Evolutionary conservation across 768 basidiomycete species (phyloP).

Genomic region (Hemileccinum impolitum): DNA sequence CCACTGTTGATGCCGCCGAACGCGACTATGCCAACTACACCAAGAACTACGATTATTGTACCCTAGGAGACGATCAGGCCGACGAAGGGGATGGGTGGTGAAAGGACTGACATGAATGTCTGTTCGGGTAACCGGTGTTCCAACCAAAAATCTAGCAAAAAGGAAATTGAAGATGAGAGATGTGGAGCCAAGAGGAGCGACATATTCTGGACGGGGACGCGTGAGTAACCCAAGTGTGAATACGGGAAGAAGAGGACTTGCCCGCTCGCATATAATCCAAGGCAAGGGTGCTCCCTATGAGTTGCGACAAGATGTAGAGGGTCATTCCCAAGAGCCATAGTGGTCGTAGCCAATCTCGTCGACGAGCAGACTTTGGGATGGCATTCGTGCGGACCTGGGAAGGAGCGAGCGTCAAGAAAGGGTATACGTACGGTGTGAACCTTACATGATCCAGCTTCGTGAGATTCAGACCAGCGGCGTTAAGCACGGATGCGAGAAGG

Average conservation of each 20-base stretch:
- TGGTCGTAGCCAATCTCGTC: conserved; percentile 77
- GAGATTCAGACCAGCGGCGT: conserved; percentile 90
- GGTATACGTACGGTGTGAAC: not conserved
- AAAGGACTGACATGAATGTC: conserved; percentile 68
- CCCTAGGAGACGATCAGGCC: conserved; percentile 44
- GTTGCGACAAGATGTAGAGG: conserved; percentile 88
- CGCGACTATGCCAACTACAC: conserved; percentile 84
- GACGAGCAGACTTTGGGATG: conserved; percentile 72
- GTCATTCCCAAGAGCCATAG: conserved; percentile 91
- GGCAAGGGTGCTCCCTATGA: conserved; percentile 84
- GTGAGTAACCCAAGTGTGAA: conserved; percentile 1
- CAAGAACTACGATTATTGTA: conserved; percentile 76
- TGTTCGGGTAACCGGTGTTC: conserved; percentile 76
- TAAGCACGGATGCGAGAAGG: conserved; percentile 77
- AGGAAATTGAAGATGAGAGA: conserved; percentile 96
- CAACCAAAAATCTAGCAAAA: conserved; percentile 86
- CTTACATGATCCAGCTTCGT: conserved; percentile 88
- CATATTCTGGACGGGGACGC: conserved; percentile 63
- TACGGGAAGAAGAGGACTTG: conserved; percentile 23
- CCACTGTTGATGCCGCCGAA: conserved; percentile 85
- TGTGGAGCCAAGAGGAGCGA: conserved; percentile 91
- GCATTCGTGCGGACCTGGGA: conserved; percentile 66
- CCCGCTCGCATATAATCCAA: conserved; percentile 87
- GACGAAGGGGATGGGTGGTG: not conserved
- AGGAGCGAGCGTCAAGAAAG: not conserved